Conservation (phyloP, 768 basidiomycete genomes). For the Rhodotorula diobovata region DNA sequence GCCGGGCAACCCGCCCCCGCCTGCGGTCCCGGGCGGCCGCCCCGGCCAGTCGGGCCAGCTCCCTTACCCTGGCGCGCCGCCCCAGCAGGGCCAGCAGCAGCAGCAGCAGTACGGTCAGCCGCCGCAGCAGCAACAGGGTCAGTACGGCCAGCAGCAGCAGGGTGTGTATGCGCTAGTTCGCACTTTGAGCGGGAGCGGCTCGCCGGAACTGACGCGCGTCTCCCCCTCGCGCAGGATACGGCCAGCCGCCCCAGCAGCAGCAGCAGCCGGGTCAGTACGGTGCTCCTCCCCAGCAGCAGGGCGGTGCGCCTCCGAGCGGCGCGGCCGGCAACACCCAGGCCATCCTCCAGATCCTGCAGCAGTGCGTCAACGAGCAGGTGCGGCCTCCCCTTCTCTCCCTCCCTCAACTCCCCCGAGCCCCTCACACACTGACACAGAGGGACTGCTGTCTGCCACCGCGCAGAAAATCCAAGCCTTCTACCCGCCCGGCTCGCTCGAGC, state of each 20-base stretch:
- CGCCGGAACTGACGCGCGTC: not conserved
- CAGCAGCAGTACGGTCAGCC: constrained; percentile 5
- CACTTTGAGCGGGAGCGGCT: too few relatives aligned
- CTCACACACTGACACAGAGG: too few relatives aligned
- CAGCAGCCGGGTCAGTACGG: constrained; percentile 12
- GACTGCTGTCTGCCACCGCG: not conserved
- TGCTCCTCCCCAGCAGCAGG: constrained; percentile 10
- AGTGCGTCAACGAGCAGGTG: constrained; percentile 7
- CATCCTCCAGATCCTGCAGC: not conserved
- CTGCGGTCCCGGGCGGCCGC: not conserved
- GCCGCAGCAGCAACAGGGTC: not conserved
- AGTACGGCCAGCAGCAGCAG: constrained; percentile 19
- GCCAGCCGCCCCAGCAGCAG: constrained; percentile 11
- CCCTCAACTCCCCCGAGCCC: not conserved
- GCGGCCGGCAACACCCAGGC: not conserved
- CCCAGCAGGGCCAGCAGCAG: not conserved
- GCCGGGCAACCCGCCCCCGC: constrained; percentile 12
- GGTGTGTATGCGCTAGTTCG: not conserved
- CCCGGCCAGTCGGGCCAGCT: not conserved
- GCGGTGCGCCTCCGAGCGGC: not conserved
- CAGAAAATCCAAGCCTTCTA: constrained; percentile 47
- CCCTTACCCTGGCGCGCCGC: constrained; percentile 17
- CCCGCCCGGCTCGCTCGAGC: constrained; percentile 48
- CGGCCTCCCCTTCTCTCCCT: not conserved
- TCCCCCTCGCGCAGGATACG: constrained; percentile 1